phyloP scores from a whole-genome alignment of 1,284 basidiomycete genomes.

The Spongispora temasekensis region DNA sequence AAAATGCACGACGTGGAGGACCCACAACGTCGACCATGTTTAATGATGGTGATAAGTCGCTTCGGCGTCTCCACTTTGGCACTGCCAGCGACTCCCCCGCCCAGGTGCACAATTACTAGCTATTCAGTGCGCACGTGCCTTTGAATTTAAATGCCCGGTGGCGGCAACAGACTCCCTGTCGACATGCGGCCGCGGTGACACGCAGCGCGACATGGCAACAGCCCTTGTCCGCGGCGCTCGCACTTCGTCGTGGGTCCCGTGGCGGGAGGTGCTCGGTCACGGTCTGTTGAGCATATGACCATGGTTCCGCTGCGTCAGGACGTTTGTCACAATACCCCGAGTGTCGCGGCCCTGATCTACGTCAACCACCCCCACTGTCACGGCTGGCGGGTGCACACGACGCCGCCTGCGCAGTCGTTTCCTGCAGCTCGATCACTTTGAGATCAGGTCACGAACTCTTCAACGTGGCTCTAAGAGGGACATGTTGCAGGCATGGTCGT shows the following conservation, averaged over 20 bases:
- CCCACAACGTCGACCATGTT: no score
- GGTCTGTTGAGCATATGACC: neutral
- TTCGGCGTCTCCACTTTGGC: no score
- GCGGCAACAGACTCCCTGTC: conserved; percentile 7
- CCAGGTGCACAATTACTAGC: no score
- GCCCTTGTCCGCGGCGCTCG: conserved; percentile 21
- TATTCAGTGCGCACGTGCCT: neutral
- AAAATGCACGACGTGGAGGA: no score
- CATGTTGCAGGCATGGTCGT: neutral
- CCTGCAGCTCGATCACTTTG: neutral
- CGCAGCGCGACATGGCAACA: conserved; percentile 9
- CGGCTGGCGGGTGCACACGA: conserved; percentile 6
- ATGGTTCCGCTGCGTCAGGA: conserved; percentile 1
- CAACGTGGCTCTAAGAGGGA: neutral
- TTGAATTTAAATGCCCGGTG: neutral
- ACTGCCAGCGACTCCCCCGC: no score
- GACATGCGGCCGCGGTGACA: conserved; percentile 20
- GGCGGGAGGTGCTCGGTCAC: neutral
- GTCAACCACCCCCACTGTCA: neutral
- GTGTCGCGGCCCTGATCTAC: conserved; percentile 21
- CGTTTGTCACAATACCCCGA: conserved; percentile 4
- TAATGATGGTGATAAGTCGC: no score
- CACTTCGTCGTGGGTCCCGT: neutral
- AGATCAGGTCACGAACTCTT: neutral
- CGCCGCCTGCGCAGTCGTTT: conserved; percentile 1